Evolutionary conservation across 495 filamentous ascomycete genomes (phyloP), one percentile per base, ranked within the genome.

Genomic region (Clohesyomyces aquaticus): DNA sequence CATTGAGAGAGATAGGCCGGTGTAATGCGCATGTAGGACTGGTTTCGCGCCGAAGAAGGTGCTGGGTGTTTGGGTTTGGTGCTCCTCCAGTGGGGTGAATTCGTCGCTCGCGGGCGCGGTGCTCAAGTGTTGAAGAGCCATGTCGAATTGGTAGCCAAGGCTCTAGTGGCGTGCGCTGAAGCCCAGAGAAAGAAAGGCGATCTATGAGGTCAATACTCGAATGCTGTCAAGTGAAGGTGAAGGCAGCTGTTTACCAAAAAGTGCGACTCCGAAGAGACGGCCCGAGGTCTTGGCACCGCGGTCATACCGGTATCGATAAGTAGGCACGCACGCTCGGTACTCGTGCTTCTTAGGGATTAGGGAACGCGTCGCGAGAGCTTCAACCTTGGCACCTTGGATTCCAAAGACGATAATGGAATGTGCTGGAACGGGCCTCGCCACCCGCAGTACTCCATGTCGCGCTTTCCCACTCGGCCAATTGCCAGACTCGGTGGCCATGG

Each of bases 21-120:
- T 71, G 64, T 78, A 81, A 70, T 88, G 88, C 76, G 87, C 88
- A 78, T 97, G 82, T 0, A 98, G 85, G 29, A 98, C 82, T 12
- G 93, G 85, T 57, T 87, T 89, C 10, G 84, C 88, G 70, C 82
- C 81, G 75, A 86, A 88, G 82, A 98, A 98, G 27, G 87, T 91
- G 51, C 78, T 74, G 0, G 94, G 94, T 9, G 94, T 98, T 62
- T 87, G 86, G 26, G 88, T 85, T 73, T 96, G 91, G 76, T 96
- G 90, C 57, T 88, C 86, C 18, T 82, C 78, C 46, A 98, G 82
- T 10, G 86, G 80, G 25, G 84, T 88, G 79, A 91, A 97, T 69
- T 78, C 78, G 26, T 76, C 75, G 8, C 78, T 63, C 6, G 77
- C 70, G 1, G 87, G 88, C 12, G 63, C n/a, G 14, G 23, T 48